Conservation (phyloP, 2,329 filamentous ascomycete species). For the Ustulina deusta region DNA sequence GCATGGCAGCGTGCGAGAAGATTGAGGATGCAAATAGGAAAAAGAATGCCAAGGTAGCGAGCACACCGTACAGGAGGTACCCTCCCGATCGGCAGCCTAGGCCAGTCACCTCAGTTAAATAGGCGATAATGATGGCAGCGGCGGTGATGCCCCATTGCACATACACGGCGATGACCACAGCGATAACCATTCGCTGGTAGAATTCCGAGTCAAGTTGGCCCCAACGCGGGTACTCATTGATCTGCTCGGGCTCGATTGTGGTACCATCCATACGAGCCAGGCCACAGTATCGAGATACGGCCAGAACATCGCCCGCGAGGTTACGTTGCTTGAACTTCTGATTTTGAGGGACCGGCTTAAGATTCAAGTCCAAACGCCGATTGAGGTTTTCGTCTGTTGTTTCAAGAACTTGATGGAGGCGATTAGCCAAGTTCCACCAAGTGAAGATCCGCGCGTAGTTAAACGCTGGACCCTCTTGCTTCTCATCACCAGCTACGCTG, state of each 20-base stretch:
- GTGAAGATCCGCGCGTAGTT: conserved; percentile 41
- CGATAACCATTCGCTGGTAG: conserved; percentile 34
- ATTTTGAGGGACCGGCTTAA: conserved; percentile 17
- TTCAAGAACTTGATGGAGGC: conserved; percentile 32
- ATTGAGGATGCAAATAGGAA: conserved; percentile 37
- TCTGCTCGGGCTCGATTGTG: conserved; percentile 22
- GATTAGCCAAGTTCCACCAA: conserved; percentile 40
- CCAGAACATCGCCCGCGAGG: conserved; percentile 29
- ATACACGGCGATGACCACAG: conserved; percentile 24
- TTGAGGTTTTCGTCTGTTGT: conserved; percentile 19
- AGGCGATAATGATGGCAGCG: conserved; percentile 37
- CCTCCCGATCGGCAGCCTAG: conserved; percentile 41
- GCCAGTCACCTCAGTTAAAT: conserved; percentile 38
- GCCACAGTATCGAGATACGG: conserved; percentile 33
- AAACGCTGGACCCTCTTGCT: conserved; percentile 40
- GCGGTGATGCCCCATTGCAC: conserved; percentile 41
- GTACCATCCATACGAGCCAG: conserved; percentile 16
- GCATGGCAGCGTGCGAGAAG: conserved; percentile 39
- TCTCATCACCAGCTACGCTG: conserved; percentile 37
- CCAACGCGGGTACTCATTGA: conserved; percentile 35
- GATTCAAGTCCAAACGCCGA: conserved; percentile 14
- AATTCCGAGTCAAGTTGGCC: conserved; percentile 36
- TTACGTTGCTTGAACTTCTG: conserved; percentile 23
- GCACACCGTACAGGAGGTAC: conserved; percentile 38
- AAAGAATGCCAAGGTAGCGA: conserved; percentile 31